Conservation (phyloP, 2,329 filamentous ascomycete genomes). For the Ophiostoma sp. region DNA sequence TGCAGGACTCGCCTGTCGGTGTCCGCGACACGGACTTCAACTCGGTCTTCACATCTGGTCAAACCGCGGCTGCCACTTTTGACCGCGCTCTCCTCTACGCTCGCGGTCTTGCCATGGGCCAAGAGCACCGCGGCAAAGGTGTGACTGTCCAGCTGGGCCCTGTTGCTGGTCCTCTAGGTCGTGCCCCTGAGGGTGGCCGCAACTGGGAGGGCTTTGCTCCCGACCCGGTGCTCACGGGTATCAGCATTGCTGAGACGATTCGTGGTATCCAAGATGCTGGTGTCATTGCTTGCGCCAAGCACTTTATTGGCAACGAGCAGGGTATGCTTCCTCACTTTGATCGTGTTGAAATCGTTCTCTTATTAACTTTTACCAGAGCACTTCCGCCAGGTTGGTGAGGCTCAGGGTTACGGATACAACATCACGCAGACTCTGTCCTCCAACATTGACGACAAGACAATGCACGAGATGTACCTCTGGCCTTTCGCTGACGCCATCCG, state of each 20-base stretch:
- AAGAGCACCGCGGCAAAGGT: constrained; percentile 70
- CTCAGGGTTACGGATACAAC: constrained; percentile 61
- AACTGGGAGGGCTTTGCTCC: constrained; percentile 73
- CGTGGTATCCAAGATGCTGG: constrained; percentile 78
- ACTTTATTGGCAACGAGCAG: constrained; percentile 70
- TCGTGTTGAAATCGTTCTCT: not conserved
- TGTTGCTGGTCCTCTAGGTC: constrained; percentile 70
- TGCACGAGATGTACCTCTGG: constrained; percentile 65
- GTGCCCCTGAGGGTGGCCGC: constrained; percentile 65
- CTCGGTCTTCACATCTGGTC: constrained; percentile 76
- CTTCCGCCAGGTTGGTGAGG: constrained; percentile 64
- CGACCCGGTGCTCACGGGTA: constrained; percentile 73
- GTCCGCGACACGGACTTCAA: constrained; percentile 75
- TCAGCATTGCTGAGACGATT: constrained; percentile 70
- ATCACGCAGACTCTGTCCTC: constrained; percentile 57
- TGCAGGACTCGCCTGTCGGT: constrained; percentile 84
- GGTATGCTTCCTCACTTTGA: constrained; percentile 34
- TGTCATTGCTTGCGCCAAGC: constrained; percentile 76
- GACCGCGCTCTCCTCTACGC: constrained; percentile 70
- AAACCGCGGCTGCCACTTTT: constrained; percentile 82
- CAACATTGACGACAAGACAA: constrained; percentile 59
- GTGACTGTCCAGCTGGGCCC: constrained; percentile 73
- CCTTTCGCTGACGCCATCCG: constrained; percentile 63
- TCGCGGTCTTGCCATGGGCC: constrained; percentile 70
- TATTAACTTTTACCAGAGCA: constrained; percentile 52